These are phyloP conservation scores for Penicillium psychrofluorescens DNA, from an alignment of 495 filamentous ascomycete genomes.

Conservation along the genomic window DNA sequence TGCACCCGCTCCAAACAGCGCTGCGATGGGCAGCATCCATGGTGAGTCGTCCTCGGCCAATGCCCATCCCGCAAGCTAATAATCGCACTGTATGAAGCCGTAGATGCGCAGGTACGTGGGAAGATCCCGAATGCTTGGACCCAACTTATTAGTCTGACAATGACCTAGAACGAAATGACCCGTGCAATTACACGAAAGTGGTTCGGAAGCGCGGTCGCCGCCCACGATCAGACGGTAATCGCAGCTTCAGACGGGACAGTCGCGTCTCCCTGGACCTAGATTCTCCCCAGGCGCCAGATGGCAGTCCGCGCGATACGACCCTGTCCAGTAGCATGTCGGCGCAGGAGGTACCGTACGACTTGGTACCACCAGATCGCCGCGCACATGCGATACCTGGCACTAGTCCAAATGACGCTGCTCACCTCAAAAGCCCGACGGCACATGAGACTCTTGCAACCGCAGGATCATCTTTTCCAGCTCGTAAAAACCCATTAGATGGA, in stretches of 20 bases:
- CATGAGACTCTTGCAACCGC: too few species aligned
- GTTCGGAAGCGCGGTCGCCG: constrained; percentile 13
- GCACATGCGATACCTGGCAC: neutral
- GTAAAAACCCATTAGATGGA: too few species aligned
- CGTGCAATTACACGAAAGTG: constrained; percentile 10
- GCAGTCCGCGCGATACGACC: constrained; percentile 1
- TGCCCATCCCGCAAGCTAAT: neutral
- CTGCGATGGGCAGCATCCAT: constrained; percentile 12
- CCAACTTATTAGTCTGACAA: neutral
- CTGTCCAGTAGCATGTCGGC: neutral
- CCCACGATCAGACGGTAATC: constrained; percentile 2
- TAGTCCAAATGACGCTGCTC: neutral
- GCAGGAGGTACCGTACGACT: neutral
- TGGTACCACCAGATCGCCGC: neutral
- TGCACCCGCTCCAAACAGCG: constrained; percentile 11
- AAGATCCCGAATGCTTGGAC: neutral
- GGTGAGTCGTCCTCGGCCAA: neutral
- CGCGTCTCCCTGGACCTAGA: neutral
- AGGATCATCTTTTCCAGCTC: too few species aligned
- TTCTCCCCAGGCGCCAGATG: neutral
- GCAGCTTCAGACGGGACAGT: neutral
- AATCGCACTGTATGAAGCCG: constrained; percentile 1
- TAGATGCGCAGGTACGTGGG: constrained; percentile 7
- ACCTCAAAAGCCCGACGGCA: too few species aligned
- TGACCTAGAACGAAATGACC: constrained; percentile 5